Percentiles rank a stretch among this genome's conserved stretches.
Conservation (phyloP, 176 grass and related monocot species). For the Musa acuminata region DNA sequence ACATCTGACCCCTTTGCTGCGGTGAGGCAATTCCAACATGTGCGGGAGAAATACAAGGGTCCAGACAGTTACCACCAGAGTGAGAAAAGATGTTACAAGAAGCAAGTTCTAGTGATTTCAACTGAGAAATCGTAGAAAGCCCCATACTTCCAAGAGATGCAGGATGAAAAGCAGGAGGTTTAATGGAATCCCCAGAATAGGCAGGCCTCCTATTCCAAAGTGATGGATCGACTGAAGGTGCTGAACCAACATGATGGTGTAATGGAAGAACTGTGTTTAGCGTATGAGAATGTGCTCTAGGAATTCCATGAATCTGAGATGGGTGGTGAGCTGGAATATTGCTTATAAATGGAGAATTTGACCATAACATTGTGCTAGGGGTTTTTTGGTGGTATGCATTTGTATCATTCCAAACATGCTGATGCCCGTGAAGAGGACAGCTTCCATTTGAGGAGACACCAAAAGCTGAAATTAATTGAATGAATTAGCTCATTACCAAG, state of each 20-base stretch:
- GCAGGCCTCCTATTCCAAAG: slow-evolving; percentile 21
- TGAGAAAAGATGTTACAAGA: slow-evolving; percentile 30
- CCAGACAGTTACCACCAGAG: slow-evolving; percentile 34
- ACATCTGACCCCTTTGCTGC: slow-evolving; percentile 36
- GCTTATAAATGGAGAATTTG: slow-evolving; percentile 25
- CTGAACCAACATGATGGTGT: slow-evolving; percentile 54
- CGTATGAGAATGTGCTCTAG: slow-evolving; percentile 35
- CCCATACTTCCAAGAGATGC: slow-evolving; percentile 41
- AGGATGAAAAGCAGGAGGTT: slow-evolving; percentile 32
- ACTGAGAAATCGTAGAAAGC: slow-evolving; percentile 38
- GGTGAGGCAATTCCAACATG: slow-evolving; percentile 37
- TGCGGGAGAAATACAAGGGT: slow-evolving; percentile 32
- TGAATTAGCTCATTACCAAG: neutral
- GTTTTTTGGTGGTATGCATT: slow-evolving; percentile 49
- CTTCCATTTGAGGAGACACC: slow-evolving; percentile 41
- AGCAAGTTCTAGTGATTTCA: slow-evolving; percentile 33
- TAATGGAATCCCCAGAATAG: slow-evolving; percentile 27
- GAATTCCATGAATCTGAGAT: slow-evolving; percentile 39
- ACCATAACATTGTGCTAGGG: slow-evolving; percentile 43
- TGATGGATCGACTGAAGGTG: slow-evolving; percentile 27
- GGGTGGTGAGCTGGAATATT: slow-evolving; percentile 31
- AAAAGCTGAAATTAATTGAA: slow-evolving; percentile 39
- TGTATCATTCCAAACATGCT: slow-evolving; percentile 40
- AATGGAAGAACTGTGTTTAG: slow-evolving; percentile 34
- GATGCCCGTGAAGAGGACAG: slow-evolving; percentile 34